Percentiles rank a stretch among this genome's conserved stretches.
These are phyloP conservation scores for Malassezia nana DNA, from an alignment of 1,284 basidiomycete species.

Conservation along the genomic window DNA sequence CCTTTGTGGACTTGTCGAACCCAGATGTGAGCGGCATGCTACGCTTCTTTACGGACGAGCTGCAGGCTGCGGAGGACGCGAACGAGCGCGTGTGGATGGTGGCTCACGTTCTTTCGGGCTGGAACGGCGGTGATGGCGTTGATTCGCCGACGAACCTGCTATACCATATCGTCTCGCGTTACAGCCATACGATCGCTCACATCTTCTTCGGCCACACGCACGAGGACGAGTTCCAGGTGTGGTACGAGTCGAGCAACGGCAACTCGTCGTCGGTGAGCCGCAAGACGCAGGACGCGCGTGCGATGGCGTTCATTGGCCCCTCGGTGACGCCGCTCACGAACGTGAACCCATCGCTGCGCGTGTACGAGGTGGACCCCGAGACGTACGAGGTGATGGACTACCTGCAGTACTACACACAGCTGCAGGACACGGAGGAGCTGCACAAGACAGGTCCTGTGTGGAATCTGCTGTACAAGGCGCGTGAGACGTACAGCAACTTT, in stretches of 20 bases:
- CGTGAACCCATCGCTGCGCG: constrained; percentile 66
- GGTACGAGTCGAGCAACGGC: constrained; percentile 65
- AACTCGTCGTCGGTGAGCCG: constrained; percentile 49
- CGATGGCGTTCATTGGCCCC: constrained; percentile 53
- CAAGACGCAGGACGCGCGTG: constrained; percentile 31
- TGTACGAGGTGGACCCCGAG: constrained; percentile 66
- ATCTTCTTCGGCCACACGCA: constrained; percentile 72
- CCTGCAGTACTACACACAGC: constrained; percentile 38
- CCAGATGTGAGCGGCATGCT: constrained; percentile 66
- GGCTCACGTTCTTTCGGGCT: constrained; percentile 66
- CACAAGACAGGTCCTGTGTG: constrained; percentile 62
- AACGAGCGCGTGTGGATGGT: constrained; percentile 60
- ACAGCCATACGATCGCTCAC: constrained; percentile 66
- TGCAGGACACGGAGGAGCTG: constrained; percentile 20
- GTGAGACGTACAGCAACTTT: constrained; percentile 58
- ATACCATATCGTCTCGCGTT: constrained; percentile 62
- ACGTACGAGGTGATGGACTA: constrained; percentile 46
- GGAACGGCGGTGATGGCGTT: constrained; percentile 59
- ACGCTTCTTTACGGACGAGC: constrained; percentile 66
- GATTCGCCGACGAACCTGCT: constrained; percentile 35
- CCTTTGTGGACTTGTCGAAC: constrained; percentile 64
- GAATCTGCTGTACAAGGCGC: constrained; percentile 61
- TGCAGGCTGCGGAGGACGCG: constrained; percentile 52
- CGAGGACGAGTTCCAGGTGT: constrained; percentile 69
- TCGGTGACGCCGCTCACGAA: constrained; percentile 64